phyloP scores from a whole-genome alignment of 2,329 filamentous ascomycete genomes.

The Botrytis tulipae region DNA sequence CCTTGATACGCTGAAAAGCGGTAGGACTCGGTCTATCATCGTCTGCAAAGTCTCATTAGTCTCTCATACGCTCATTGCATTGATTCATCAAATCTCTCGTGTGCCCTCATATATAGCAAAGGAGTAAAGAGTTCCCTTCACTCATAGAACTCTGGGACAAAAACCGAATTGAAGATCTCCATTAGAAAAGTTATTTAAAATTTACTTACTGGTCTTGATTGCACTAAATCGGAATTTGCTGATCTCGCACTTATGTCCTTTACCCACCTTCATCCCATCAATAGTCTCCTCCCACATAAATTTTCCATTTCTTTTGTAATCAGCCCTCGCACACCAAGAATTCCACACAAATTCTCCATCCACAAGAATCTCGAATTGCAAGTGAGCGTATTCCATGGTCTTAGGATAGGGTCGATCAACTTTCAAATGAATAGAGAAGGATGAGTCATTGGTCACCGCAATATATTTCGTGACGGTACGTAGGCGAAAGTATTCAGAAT shows the following conservation, averaged over 20 bases:
- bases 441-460: background rate
- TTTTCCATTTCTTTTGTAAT: conserved; percentile 16
- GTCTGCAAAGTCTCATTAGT: background rate
- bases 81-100: no score
- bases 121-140: no score
- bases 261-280: conserved; percentile 21
- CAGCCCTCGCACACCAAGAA: conserved; percentile 15
- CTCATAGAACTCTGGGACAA: no score
- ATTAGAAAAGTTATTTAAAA: no score
- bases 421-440: conserved; percentile 3
- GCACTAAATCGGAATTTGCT: conserved; percentile 22
- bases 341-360: conserved; percentile 22
- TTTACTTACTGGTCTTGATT: conserved; percentile 8
- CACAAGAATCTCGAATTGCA: conserved; percentile 21
- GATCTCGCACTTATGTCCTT: conserved; percentile 9
- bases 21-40: background rate
- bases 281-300: conserved; percentile 19
- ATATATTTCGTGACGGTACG: background rate
- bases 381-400: conserved; percentile 16
- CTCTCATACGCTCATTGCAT: background rate
- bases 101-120: no score
- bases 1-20: background rate
- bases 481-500: background rate
- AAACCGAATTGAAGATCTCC: no score
- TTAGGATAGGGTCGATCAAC: conserved; percentile 5